Percentiles rank a stretch among this genome's conserved stretches.
Conservation (phyloP, 2,329 filamentous ascomycete genomes). For the Raffaelea ambrosiae region DNA sequence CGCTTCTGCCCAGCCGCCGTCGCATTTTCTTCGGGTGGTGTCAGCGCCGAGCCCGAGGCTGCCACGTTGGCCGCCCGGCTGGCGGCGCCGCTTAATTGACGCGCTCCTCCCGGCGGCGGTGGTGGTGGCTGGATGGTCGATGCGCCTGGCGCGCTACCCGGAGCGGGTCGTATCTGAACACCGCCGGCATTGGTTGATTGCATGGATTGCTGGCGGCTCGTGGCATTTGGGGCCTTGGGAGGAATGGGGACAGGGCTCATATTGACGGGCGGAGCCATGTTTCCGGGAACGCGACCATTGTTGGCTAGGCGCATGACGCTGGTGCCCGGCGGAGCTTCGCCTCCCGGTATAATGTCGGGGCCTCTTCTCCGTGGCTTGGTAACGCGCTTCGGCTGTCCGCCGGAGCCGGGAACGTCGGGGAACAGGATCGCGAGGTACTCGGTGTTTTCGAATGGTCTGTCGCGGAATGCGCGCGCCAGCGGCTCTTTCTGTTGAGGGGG, state of each 20-base stretch:
- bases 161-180: neutral
- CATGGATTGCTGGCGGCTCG: slow-evolving; percentile 4
- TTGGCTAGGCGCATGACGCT: slow-evolving; percentile 35
- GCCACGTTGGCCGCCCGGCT: neutral
- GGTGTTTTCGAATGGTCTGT: slow-evolving; percentile 51
- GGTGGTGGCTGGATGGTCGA: slow-evolving; percentile 3
- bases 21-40: slow-evolving; percentile 43
- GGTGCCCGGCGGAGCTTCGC: slow-evolving; percentile 37
- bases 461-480: slow-evolving; percentile 46
- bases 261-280: slow-evolving; percentile 13
- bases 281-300: slow-evolving; percentile 8
- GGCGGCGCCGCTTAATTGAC: neutral
- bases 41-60: slow-evolving; percentile 30
- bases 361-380: slow-evolving; percentile 45
- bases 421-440: slow-evolving; percentile 53
- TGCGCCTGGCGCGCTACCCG: neutral
- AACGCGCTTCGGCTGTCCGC: slow-evolving; percentile 50
- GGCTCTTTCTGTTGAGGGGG: slow-evolving; percentile 40
- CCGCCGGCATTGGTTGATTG: too few relatives aligned
- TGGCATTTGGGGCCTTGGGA: neutral
- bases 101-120: neutral
- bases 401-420: slow-evolving; percentile 51
- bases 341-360: slow-evolving; percentile 32
- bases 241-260: slow-evolving; percentile 13
- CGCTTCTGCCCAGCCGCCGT: slow-evolving; percentile 28